Percentiles rank a stretch among this genome's conserved stretches.
These are phyloP conservation scores for Metschnikowia cerradonensis DNA, from an alignment of 805 yeast species.

Conservation along the genomic window DNA sequence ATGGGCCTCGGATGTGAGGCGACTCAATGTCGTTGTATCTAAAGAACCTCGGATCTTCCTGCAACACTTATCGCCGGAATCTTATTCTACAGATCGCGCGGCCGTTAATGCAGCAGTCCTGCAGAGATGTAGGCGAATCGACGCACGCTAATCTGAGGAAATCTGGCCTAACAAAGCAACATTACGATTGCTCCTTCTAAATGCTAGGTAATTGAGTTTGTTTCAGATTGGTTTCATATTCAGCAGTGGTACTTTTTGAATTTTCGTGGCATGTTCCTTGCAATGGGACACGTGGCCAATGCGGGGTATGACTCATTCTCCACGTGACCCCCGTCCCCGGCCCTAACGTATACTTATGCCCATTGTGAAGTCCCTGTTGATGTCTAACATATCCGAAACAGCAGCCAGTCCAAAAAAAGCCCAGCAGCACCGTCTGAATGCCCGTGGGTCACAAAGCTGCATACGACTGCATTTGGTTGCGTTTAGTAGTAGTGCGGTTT, in stretches of 20 bases:
- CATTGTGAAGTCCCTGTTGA: too few relatives aligned
- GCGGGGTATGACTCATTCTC: constrained; percentile 1
- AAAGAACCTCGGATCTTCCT: neutral
- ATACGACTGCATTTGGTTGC: neutral
- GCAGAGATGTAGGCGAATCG: neutral
- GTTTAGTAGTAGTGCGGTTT: neutral
- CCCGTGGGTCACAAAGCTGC: neutral
- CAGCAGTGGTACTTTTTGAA: neutral
- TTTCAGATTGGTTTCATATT: too few relatives aligned
- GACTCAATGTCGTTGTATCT: too few relatives aligned
- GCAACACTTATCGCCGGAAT: neutral
- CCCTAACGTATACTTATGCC: too few relatives aligned
- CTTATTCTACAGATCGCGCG: neutral
- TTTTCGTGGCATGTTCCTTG: neutral
- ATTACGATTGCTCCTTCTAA: neutral
- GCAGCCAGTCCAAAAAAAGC: neutral
- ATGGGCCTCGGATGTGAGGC: neutral
- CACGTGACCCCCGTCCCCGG: neutral
- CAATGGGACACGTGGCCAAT: neutral
- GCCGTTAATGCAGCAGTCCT: neutral
- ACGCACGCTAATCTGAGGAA: neutral
- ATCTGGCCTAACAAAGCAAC: neutral
- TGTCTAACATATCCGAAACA: neutral
- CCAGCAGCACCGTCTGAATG: neutral
- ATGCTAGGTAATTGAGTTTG: too few relatives aligned